Evolutionary conservation across 176 grass and related monocot genomes (phyloP).

Genomic region (Eremochloa ophiuroides): DNA sequence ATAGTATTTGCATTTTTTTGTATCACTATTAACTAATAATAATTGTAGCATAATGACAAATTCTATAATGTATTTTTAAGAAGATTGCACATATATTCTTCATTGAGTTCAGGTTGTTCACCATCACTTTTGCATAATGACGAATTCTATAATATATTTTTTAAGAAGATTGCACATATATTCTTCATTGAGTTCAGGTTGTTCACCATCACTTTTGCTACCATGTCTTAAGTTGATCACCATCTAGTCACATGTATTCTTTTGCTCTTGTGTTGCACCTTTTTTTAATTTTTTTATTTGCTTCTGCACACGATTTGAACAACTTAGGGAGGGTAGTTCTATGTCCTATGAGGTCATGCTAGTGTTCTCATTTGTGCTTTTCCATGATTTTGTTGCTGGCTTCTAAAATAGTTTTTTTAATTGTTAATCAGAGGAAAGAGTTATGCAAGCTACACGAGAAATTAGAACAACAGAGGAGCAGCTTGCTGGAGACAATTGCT

Average conservation of each 20-base stretch:
- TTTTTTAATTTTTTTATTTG: neutral
- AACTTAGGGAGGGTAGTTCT: neutral
- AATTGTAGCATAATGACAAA: neutral
- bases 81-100: neutral
- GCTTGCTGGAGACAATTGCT: constrained; percentile 60
- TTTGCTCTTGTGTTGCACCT: neutral
- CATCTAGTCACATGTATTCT: neutral
- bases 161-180: neutral
- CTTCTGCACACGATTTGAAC: neutral
- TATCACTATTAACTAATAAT: neutral
- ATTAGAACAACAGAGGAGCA: constrained; percentile 65
- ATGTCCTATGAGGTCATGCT: neutral
- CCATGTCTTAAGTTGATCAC: neutral
- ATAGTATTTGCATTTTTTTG: neutral
- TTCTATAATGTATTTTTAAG: neutral
- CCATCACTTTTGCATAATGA: neutral
- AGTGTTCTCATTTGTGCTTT: neutral
- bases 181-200: neutral
- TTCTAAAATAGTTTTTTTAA: constrained; percentile 29
- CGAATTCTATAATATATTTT: neutral
- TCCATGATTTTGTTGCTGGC: constrained; percentile 20
- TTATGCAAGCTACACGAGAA: constrained; percentile 80
- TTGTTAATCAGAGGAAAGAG: constrained; percentile 71
- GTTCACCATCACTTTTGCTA: neutral
- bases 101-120: neutral